Base-by-base conservation (phyloP, 1,139 yeast genomes). In the Hyphopichia buzzinii region DNA sequence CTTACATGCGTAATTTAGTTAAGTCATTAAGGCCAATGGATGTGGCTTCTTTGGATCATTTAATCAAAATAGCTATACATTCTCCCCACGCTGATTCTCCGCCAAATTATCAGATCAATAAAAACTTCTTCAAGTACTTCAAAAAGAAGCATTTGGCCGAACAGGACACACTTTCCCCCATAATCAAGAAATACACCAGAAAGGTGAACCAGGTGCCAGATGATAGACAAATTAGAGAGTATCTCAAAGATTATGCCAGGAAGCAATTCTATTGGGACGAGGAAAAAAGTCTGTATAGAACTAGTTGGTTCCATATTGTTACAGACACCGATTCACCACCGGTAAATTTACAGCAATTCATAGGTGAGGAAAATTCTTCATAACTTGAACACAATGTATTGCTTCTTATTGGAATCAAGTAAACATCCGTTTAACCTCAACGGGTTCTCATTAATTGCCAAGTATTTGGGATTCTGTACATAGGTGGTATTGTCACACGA, bases 391-490 rank as follows among this genome's bases (percentile, higher is more conserved):
- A 73, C 57, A 8, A 57, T 40, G 48, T 73, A 76, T 31, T 61
- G 60, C 38, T 64, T 65, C 34, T 59, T 56, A 27, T 64, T 59
- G 2, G 52, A 41, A 37, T 72, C 77, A 17, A 75, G 46, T 19
- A 75, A 40, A 44, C 77, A 74, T 1, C 70, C 75, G 31, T 57
- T 51, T 2, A 51, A 43, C 31, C 62, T 48, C 2, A 39, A 28
- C 27, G 39, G 30, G 26, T 39, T 37, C 15, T 49, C 41, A 39
- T 59, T 62, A 21, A 66, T 40, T 1, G 72, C 51, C 32, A 71
- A 35, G 23, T 49, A 42, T 11, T 44, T 43, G 7, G 68, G 65
- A 3, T 40, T 30, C 8, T 34, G 32, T 8, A 35, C 29, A 33
- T 33, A 23, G 10, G 30, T 30, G 7, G 25, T 13, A 13, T 15